phyloP scores from a whole-genome alignment of 2,329 filamentous ascomycete genomes.

The Pseudocercospora musae region DNA sequence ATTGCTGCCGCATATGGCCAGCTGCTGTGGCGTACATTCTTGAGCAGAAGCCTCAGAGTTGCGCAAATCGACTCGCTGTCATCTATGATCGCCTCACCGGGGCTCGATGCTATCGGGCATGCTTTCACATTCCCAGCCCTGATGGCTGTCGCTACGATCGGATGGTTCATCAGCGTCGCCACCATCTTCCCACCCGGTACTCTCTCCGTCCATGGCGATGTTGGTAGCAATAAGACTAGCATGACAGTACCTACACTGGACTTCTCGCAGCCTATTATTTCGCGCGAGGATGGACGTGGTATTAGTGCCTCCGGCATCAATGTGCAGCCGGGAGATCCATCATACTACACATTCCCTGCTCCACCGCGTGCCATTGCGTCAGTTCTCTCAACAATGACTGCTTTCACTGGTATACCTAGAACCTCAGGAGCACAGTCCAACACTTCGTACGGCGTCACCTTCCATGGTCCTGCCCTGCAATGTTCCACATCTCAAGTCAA shows the following conservation, averaged over 20 bases:
- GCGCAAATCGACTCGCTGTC: constrained; percentile 5
- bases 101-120: not conserved
- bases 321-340: not conserved
- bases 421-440: constrained; percentile 2
- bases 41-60: not conserved
- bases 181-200: constrained; percentile 9
- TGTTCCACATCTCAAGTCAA: constrained; percentile 7
- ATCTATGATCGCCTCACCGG: not conserved
- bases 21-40: constrained; percentile 3
- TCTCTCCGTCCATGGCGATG: not conserved
- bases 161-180: not conserved
- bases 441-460: constrained; percentile 4
- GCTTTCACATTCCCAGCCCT: not conserved
- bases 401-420: constrained; percentile 3
- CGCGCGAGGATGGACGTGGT: not conserved
- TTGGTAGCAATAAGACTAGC: not conserved
- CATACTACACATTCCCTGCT: not conserved
- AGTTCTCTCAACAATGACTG: not conserved
- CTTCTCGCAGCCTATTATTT: constrained; percentile 1
- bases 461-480: constrained; percentile 3
- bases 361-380: not conserved
- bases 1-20: constrained; percentile 2
- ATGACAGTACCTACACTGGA: constrained; percentile 1
- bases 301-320: constrained; percentile 2
- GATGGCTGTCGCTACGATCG: not conserved